These are phyloP conservation scores for Clarireedia monteithiana DNA, from an alignment of 2,329 filamentous ascomycete genomes.

Conservation along the genomic window DNA sequence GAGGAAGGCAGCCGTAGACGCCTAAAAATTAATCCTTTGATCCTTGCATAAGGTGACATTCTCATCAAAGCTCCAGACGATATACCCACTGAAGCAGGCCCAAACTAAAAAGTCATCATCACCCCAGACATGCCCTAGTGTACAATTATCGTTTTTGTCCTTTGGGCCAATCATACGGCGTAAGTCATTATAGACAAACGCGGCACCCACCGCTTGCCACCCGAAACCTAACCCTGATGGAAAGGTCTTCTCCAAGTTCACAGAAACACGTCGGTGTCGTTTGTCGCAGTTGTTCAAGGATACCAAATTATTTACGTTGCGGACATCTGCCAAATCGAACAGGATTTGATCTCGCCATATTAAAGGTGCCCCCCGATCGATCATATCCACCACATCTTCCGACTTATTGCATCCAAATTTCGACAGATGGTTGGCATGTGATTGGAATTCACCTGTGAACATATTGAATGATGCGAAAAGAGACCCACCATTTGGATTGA, in stretches of 20 bases:
- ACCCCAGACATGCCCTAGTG: not conserved
- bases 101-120: conserved; percentile 21
- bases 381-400: too few relatives aligned
- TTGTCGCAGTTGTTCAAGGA: too few relatives aligned
- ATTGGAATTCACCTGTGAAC: conserved; percentile 5
- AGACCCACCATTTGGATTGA: too few relatives aligned
- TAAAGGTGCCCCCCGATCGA: not conserved
- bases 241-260: too few relatives aligned
- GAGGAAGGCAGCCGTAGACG: too few relatives aligned
- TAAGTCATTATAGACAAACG: not conserved
- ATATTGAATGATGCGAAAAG: conserved; percentile 11
- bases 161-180: not conserved
- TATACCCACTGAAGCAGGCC: conserved; percentile 9
- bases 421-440: not conserved
- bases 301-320: too few relatives aligned
- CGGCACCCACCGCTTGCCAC: not conserved
- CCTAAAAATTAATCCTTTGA: too few relatives aligned
- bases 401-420: not conserved
- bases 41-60: not conserved
- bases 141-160: not conserved
- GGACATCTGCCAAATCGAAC: not conserved
- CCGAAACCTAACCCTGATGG: too few relatives aligned
- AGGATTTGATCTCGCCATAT: not conserved
- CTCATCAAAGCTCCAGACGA: conserved; percentile 17
- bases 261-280: too few relatives aligned